phyloP scores from a whole-genome alignment of 176 grass and related monocot genomes.

The Cenchrus fungigraminus region DNA sequence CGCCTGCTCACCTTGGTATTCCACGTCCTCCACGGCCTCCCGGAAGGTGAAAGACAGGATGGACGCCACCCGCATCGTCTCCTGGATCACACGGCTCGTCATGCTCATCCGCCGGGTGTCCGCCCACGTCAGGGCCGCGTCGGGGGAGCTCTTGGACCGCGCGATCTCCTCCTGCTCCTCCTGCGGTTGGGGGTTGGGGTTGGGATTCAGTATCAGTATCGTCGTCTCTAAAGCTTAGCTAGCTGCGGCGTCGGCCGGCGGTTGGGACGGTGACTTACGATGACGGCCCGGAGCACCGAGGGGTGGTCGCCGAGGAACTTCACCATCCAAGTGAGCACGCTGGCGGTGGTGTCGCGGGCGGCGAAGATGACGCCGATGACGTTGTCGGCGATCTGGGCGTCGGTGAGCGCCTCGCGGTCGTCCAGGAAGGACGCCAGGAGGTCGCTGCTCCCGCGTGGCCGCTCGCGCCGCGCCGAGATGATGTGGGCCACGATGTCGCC shows the following conservation, averaged over 20 bases:
- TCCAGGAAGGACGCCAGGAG: constrained; percentile 94
- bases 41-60: constrained; percentile 99
- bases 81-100: constrained; percentile 89
- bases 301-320: constrained; percentile 96
- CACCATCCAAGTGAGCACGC: constrained; percentile 98
- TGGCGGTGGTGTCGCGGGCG: constrained; percentile 94
- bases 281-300: constrained; percentile 69
- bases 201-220: too few relatives aligned
- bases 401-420: constrained; percentile 73
- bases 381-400: constrained; percentile 94
- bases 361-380: constrained; percentile 94
- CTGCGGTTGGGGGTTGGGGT: constrained; percentile 27
- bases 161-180: constrained; percentile 85
- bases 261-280: constrained; percentile 48
- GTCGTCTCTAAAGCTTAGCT: too few relatives aligned
- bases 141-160: constrained; percentile 48
- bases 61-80: constrained; percentile 97
- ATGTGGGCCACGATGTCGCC: constrained; percentile 79
- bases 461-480: constrained; percentile 64
- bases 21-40: constrained; percentile 95
- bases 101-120: constrained; percentile 76
- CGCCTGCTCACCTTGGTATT: constrained; percentile 74
- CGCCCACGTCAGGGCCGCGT: constrained; percentile 66
- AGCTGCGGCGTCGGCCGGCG: too few relatives aligned
- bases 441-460: constrained; percentile 49